Percentiles rank a stretch among this genome's conserved stretches.
These are phyloP conservation scores for Jamesozyma piceae DNA, from an alignment of 805 yeast species.

Conservation along the genomic window DNA sequence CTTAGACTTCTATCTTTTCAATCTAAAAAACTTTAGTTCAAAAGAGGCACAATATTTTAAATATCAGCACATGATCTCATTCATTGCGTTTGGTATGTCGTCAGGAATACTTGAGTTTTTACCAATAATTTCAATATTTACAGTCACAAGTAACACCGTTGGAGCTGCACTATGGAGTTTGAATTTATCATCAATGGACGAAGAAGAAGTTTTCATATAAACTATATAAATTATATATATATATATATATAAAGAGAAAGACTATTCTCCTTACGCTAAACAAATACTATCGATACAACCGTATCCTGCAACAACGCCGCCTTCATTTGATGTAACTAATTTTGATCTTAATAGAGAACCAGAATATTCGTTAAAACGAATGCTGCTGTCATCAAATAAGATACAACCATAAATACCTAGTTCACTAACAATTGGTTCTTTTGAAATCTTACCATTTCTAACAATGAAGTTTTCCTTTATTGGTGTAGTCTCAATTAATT, in stretches of 20 bases:
- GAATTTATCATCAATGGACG: not conserved
- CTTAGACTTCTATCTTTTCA: slow-evolving; percentile 18
- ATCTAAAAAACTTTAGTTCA: slow-evolving; percentile 13
- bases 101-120: slow-evolving; percentile 43
- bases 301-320: slow-evolving; percentile 98
- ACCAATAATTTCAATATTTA: slow-evolving; percentile 45
- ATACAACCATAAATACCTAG: slow-evolving; percentile 84
- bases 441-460: slow-evolving; percentile 49
- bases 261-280: not conserved
- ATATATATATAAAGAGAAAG: not conserved
- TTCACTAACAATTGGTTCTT: slow-evolving; percentile 80
- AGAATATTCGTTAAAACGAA: slow-evolving; percentile 54
- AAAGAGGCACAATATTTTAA: slow-evolving; percentile 30
- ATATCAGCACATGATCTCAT: slow-evolving; percentile 31
- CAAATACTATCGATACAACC: slow-evolving; percentile 87
- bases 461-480: slow-evolving; percentile 58
- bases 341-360: slow-evolving; percentile 89
- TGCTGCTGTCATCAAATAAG: slow-evolving; percentile 58
- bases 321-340: slow-evolving; percentile 81
- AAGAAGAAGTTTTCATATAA: not conserved
- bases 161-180: slow-evolving; percentile 60
- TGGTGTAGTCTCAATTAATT: slow-evolving; percentile 68
- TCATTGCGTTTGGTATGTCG: slow-evolving; percentile 42
- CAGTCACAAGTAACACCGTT: slow-evolving; percentile 47
- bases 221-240: slow-evolving; percentile 1